phyloP scores from a whole-genome alignment of 2,329 filamentous ascomycete genomes.

The Beauveria asiatica region DNA sequence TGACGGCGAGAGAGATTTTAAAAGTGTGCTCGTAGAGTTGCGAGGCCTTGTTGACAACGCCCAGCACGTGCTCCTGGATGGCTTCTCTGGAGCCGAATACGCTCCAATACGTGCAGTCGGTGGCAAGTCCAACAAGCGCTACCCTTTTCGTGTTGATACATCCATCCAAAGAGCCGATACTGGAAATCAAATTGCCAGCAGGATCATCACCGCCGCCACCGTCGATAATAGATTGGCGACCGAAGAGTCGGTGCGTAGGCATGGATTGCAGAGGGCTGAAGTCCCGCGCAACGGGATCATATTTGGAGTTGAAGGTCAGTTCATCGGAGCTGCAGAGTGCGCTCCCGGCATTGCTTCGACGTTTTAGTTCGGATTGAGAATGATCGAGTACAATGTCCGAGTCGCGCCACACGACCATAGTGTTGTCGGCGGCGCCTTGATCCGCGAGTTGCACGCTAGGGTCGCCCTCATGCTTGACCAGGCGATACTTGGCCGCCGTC shows the following conservation, averaged over 20 bases:
- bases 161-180: constrained; percentile 74
- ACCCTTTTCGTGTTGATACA: constrained; percentile 88
- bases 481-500: constrained; percentile 62
- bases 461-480: constrained; percentile 64
- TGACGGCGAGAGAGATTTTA: constrained; percentile 87
- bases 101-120: constrained; percentile 81
- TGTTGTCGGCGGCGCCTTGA: constrained; percentile 49
- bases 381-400: constrained; percentile 59
- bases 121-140: constrained; percentile 82
- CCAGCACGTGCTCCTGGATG: constrained; percentile 67
- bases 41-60: constrained; percentile 77
- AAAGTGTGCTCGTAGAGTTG: constrained; percentile 83
- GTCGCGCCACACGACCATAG: constrained; percentile 87
- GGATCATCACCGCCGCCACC: constrained; percentile 64
- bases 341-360: constrained; percentile 31
- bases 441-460: constrained; percentile 45
- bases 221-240: constrained; percentile 58
- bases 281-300: constrained; percentile 53
- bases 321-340: constrained; percentile 61
- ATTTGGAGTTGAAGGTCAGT: constrained; percentile 70
- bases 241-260: constrained; percentile 59
- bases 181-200: constrained; percentile 66
- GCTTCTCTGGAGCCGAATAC: constrained; percentile 57
- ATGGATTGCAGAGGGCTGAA: constrained; percentile 51
- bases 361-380: constrained; percentile 55